phyloP scores from a whole-genome alignment of 192 early-diverging fungal species.

The Chytriomyces sp. region DNA sequence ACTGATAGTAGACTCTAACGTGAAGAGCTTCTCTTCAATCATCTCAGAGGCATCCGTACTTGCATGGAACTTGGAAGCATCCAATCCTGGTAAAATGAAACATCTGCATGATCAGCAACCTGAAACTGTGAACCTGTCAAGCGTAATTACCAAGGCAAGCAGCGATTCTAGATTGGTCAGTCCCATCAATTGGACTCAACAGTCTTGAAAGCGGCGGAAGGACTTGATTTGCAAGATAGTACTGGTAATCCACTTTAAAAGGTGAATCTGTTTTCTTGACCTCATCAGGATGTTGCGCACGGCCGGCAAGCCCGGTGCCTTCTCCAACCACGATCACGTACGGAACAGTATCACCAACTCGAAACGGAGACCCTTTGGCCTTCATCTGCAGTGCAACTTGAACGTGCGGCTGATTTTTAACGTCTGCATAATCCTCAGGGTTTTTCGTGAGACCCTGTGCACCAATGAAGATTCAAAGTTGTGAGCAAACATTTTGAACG shows the following conservation, averaged over 20 bases:
- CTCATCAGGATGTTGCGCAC: slow-evolving; percentile 88
- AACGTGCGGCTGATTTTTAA: slow-evolving; percentile 90
- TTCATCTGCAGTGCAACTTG: slow-evolving; percentile 88
- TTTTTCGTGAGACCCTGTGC: slow-evolving; percentile 83
- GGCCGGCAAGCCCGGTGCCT: slow-evolving; percentile 63
- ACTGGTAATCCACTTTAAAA: slow-evolving; percentile 75
- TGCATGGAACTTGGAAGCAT: slow-evolving; percentile 62
- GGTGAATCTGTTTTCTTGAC: slow-evolving; percentile 51
- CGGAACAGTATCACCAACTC: slow-evolving; percentile 89
- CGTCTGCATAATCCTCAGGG: slow-evolving; percentile 88
- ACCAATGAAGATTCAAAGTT: neutral
- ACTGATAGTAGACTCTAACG: slow-evolving; percentile 75
- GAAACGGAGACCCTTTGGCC: slow-evolving; percentile 65
- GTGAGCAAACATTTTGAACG: neutral
- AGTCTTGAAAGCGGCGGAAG: slow-evolving; percentile 86
- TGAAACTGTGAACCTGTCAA: neutral
- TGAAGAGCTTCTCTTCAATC: slow-evolving; percentile 64
- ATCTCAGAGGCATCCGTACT: slow-evolving; percentile 11
- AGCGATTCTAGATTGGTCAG: slow-evolving; percentile 76
- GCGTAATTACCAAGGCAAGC: slow-evolving; percentile 71
- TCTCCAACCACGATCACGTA: slow-evolving; percentile 82
- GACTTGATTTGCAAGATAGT: slow-evolving; percentile 93
- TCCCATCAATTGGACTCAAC: slow-evolving; percentile 84
- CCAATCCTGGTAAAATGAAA: slow-evolving; percentile 57
- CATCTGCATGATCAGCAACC: neutral